Conservation (phyloP, 768 basidiomycete species). For the Termitomyces titanicus region DNA sequence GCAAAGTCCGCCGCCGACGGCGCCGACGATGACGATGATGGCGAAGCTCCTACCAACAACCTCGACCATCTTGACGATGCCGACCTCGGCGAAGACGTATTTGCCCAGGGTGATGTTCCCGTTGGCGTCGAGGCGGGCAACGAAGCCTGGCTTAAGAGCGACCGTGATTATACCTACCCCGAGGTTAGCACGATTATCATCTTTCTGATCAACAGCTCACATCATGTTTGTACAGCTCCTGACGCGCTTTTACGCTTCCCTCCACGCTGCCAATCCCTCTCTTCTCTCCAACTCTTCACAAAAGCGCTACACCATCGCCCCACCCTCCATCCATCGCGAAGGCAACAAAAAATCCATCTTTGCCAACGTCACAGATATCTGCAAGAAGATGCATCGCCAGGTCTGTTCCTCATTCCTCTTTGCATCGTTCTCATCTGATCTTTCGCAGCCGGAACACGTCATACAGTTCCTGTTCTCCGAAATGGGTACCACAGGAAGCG, state of each 20-base stretch:
- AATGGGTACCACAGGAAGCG: slow-evolving; percentile 95
- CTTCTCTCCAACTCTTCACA: slow-evolving; percentile 76
- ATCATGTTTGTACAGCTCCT: slow-evolving; percentile 64
- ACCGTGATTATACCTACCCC: slow-evolving; percentile 94
- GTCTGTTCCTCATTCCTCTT: slow-evolving; percentile 19
- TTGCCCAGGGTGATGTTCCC: slow-evolving; percentile 57
- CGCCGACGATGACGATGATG: slow-evolving; percentile 51
- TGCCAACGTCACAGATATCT: slow-evolving; percentile 95
- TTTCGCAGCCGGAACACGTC: slow-evolving; percentile 84
- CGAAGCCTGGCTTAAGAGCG: slow-evolving; percentile 88
- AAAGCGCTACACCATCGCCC: slow-evolving; percentile 96
- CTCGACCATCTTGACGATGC: slow-evolving; percentile 71
- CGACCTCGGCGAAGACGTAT: slow-evolving; percentile 88
- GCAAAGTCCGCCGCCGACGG: slow-evolving; percentile 33
- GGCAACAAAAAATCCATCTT: slow-evolving; percentile 98
- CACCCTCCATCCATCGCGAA: slow-evolving; percentile 91
- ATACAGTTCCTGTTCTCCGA: slow-evolving; percentile 97
- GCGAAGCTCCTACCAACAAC: slow-evolving; percentile 56
- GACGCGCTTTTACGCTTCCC: slow-evolving; percentile 84
- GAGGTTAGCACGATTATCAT: slow-evolving; percentile 53
- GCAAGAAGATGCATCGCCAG: slow-evolving; percentile 95
- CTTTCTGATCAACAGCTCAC: not conserved
- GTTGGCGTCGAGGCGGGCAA: slow-evolving; percentile 68
- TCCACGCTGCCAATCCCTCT: slow-evolving; percentile 93
- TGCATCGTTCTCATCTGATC: not conserved